Percentiles rank a stretch among this genome's conserved stretches.
These are phyloP conservation scores for Botryotinia narcissicola DNA, from an alignment of 2,329 filamentous ascomycete genomes.

Conservation along the genomic window DNA sequence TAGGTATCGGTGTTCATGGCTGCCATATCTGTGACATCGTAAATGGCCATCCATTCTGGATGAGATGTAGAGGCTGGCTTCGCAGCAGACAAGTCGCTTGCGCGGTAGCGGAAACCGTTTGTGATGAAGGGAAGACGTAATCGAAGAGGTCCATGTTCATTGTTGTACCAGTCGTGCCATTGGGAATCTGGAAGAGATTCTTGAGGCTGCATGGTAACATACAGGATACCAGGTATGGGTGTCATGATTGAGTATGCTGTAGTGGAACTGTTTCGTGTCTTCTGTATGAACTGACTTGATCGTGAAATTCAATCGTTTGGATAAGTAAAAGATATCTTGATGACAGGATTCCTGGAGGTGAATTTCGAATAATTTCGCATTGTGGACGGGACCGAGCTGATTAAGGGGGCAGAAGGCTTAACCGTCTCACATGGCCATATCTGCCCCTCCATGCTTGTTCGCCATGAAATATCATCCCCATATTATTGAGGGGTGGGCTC, in stretches of 20 bases:
- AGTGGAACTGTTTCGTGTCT: background rate
- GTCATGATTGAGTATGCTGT: slow-evolving; percentile 12
- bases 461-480: background rate
- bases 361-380: background rate
- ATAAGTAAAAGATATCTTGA: background rate
- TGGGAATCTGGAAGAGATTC: slow-evolving; percentile 58
- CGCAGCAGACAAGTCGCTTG: slow-evolving; percentile 51
- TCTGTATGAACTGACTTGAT: background rate
- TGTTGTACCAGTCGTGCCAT: slow-evolving; percentile 94
- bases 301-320: background rate
- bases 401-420: slow-evolving; percentile 19
- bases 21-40: slow-evolving; percentile 75
- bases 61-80: slow-evolving; percentile 36
- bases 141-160: slow-evolving; percentile 82
- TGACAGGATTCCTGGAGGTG: background rate
- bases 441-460: slow-evolving; percentile 17
- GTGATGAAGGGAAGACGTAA: slow-evolving; percentile 70
- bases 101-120: slow-evolving; percentile 78
- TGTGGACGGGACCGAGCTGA: background rate
- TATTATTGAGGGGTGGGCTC: background rate
- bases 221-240: slow-evolving; percentile 63
- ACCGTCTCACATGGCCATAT: slow-evolving; percentile 6
- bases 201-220: slow-evolving; percentile 82
- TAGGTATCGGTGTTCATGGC: slow-evolving; percentile 70
- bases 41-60: slow-evolving; percentile 75